Percentiles rank a stretch among this genome's conserved stretches.
These are phyloP conservation scores for Pythium aristosporum DNA, from an alignment of 352 stramenopile genomes.

Conservation along the genomic window DNA sequence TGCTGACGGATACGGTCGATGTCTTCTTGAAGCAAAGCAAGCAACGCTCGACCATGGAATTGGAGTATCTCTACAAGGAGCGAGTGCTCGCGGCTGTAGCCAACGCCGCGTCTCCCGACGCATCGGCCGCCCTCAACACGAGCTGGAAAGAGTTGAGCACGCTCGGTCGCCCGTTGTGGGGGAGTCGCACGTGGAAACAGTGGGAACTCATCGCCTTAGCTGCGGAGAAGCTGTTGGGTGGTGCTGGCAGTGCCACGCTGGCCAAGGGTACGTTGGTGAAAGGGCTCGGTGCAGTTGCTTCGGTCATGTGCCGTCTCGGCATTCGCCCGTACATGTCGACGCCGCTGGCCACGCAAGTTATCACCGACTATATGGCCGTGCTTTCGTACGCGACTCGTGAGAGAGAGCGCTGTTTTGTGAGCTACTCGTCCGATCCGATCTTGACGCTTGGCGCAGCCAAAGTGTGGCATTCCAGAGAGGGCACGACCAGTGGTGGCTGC, in stretches of 20 bases:
- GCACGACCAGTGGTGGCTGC: background rate
- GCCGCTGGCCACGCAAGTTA: slow-evolving; percentile 18
- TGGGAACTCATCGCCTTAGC: background rate
- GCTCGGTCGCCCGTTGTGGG: slow-evolving; percentile 6
- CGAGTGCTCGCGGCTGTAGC: background rate
- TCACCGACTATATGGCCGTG: slow-evolving; percentile 31
- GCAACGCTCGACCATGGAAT: background rate
- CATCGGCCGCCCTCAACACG: background rate
- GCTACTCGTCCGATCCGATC: slow-evolving; percentile 25
- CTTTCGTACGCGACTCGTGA: slow-evolving; percentile 23
- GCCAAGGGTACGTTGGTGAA: background rate
- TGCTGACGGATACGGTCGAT: slow-evolving; percentile 45
- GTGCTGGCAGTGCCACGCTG: background rate
- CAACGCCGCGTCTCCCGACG: background rate
- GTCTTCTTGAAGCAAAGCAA: background rate
- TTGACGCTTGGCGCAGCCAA: slow-evolving; percentile 24
- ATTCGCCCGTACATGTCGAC: slow-evolving; percentile 24
- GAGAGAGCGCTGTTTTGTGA: slow-evolving; percentile 20
- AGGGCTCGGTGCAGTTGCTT: slow-evolving; percentile 4
- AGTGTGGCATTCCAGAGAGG: slow-evolving; percentile 26
- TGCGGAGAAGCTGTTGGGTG: background rate
- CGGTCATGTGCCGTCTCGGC: slow-evolving; percentile 27
- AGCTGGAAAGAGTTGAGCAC: background rate
- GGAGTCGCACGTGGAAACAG: background rate
- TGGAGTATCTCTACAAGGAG: background rate